Base-by-base conservation (phyloP, 495 filamentous ascomycete genomes). In the Talaromyces proteolyticus region DNA sequence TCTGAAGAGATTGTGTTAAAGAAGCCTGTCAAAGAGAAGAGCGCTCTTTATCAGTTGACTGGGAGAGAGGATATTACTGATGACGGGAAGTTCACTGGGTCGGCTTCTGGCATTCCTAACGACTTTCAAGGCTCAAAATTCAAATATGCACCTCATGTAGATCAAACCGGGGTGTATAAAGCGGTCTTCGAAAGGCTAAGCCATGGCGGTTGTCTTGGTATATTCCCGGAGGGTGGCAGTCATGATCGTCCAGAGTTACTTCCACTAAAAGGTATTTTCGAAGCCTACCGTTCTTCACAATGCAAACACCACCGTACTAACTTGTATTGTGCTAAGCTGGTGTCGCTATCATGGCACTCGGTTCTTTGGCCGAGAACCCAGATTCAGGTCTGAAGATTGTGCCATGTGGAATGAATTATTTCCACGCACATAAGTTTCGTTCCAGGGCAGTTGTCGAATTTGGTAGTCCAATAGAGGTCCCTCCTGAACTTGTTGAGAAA, bases 331-430 rank as follows among this genome's bases (percentile, higher is more conserved):
- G n/a, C 49, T 51, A n/a, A 83, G 94, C 93, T 63, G 93, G 93
- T 62, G 89, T 99, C 45, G 93, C 93, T 43, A 87, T 99, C 53
- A 99, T 99, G 91, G 93, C 93, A 19, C 79, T 99, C 42, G 93
- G 92, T 18, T 88, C 94, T 3, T 75, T 99, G 23, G 88, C 88
- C n/a, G 84, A 87, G 37, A 79, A 89, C 42, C 93, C 91, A 3
- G 77, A 94, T 54, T 96, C 87, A 61, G 91, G 87, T n/a, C 63
- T 99, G 54, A 94, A 89, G 65, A 97, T 99, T 57, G 87, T 99
- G n/a, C 94, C 94, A n/a, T 92, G 90, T 44, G 94, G 94, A 52
- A 97, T 97, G 93, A 99, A 99, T 61, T 99, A 99, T 67, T 99
- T 99, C 69, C 93, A 99, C 67, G 87, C 93, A 4, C 93, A 99